These are phyloP conservation scores for Capronia epimyces DNA, from an alignment of 2,329 filamentous ascomycete species.

Conservation along the genomic window DNA sequence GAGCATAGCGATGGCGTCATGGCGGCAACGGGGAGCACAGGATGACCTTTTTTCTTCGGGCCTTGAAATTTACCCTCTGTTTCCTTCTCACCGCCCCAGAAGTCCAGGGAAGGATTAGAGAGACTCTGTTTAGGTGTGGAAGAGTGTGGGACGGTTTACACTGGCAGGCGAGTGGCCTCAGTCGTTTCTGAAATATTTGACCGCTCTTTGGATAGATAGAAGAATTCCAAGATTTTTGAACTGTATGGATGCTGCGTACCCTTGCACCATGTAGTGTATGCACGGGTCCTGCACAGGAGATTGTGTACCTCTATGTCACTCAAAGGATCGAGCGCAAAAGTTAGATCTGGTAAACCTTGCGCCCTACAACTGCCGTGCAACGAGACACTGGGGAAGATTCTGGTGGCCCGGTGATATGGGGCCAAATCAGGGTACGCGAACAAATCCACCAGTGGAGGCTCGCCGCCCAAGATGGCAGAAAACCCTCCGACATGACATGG, in stretches of 20 bases:
- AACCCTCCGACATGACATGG: neutral
- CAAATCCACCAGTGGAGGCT: neutral
- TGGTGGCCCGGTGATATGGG: conserved; percentile 13
- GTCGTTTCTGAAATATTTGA: conserved; percentile 22
- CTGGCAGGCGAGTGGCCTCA: conserved; percentile 11
- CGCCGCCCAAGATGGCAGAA: neutral
- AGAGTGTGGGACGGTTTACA: conserved; percentile 9
- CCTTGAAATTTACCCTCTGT: conserved; percentile 21
- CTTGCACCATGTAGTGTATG: conserved; percentile 1
- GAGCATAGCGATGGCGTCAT: conserved; percentile 27
- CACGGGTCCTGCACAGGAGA: neutral
- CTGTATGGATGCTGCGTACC: neutral
- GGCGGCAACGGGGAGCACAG: conserved; percentile 6
- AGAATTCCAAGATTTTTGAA: conserved; percentile 8
- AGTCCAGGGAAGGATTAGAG: conserved; percentile 8
- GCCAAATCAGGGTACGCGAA: conserved; percentile 5
- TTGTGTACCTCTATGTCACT: neutral
- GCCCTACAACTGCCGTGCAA: conserved; percentile 15
- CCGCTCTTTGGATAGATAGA: conserved; percentile 19
- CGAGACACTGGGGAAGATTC: neutral
- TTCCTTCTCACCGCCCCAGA: conserved; percentile 3
- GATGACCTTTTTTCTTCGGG: conserved; percentile 21
- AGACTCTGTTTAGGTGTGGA: conserved; percentile 7
- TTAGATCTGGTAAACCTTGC: neutral
- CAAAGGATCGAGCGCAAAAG: neutral